Conservation (phyloP, 768 basidiomycete species). For the Pluteus cervinus region DNA sequence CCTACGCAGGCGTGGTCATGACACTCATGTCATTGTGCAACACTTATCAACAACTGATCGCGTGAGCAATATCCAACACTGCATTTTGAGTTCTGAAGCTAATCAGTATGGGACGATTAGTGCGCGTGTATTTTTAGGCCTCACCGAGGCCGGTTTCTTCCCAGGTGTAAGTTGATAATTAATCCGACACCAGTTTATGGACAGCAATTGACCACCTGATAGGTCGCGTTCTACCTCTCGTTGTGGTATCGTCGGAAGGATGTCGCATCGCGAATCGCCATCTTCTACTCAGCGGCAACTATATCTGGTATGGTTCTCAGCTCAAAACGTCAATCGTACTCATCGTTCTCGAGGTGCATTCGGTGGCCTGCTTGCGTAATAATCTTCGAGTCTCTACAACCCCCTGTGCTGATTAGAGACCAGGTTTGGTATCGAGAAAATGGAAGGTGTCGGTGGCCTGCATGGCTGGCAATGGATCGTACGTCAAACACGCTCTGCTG, state of each 20-base stretch:
- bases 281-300: constrained; percentile 62
- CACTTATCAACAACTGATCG: constrained; percentile 16
- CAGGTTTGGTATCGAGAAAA: constrained; percentile 39
- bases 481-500: constrained; percentile 9
- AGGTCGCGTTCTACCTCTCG: constrained; percentile 42
- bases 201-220: background rate
- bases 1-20: constrained; percentile 17
- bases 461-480: constrained; percentile 50
- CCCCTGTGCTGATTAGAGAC: too few species aligned
- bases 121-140: constrained; percentile 32
- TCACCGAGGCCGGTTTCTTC: constrained; percentile 34
- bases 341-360: constrained; percentile 27
- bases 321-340: background rate
- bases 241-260: constrained; percentile 58
- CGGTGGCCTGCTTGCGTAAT: constrained; percentile 46
- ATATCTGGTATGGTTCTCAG: constrained; percentile 37
- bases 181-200: background rate
- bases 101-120: constrained; percentile 10
- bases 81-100: background rate
- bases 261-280: constrained; percentile 49
- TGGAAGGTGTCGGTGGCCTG: constrained; percentile 33
- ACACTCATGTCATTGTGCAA: constrained; percentile 22
- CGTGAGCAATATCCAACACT: too few species aligned
- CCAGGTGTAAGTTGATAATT: constrained; percentile 22
- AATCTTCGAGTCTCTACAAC: too few species aligned